phyloP scores from a whole-genome alignment of 1,284 basidiomycete species.

The Cutaneotrichosporon sp. region DNA sequence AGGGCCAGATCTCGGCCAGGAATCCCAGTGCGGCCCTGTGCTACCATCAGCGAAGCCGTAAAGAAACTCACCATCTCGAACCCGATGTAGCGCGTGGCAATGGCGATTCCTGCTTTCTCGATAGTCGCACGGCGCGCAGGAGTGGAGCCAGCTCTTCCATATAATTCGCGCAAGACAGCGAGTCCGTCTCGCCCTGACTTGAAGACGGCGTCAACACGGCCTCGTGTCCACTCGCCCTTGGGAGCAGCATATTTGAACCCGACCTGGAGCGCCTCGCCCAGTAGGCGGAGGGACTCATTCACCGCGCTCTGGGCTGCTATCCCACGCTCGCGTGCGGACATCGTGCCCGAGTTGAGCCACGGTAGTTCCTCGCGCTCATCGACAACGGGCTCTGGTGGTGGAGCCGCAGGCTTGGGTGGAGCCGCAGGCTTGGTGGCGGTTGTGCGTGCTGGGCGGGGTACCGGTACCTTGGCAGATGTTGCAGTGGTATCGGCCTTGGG shows the following conservation, averaged over 20 bases:
- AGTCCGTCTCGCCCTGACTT: constrained; percentile 18
- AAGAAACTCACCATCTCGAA: constrained; percentile 37
- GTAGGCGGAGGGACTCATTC: constrained; percentile 11
- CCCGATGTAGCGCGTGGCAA: constrained; percentile 27
- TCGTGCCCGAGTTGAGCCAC: constrained; percentile 10
- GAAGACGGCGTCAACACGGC: constrained; percentile 13
- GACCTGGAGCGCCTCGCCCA: constrained; percentile 11
- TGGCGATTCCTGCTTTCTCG: constrained; percentile 30
- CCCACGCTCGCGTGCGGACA: constrained; percentile 19
- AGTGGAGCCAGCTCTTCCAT: constrained; percentile 18
- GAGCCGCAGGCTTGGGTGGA: constrained; percentile 1
- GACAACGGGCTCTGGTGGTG: neutral
- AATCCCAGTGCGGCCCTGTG: constrained; percentile 27
- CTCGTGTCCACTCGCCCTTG: constrained; percentile 1
- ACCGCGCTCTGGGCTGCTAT: constrained; percentile 19
- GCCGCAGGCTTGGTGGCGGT: constrained; percentile 6
- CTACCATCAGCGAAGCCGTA: constrained; percentile 20
- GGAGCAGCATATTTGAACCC: constrained; percentile 13
- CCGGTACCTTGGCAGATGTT: neutral
- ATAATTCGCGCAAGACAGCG: constrained; percentile 31
- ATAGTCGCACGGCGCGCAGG: constrained; percentile 32
- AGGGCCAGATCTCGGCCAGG: constrained; percentile 24
- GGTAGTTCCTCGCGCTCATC: constrained; percentile 9
- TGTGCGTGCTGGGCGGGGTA: neutral
- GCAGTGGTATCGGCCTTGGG: neutral